phyloP scores from a whole-genome alignment of 148 eudicot genomes.

The Mesembryanthemum crystallinum region DNA sequence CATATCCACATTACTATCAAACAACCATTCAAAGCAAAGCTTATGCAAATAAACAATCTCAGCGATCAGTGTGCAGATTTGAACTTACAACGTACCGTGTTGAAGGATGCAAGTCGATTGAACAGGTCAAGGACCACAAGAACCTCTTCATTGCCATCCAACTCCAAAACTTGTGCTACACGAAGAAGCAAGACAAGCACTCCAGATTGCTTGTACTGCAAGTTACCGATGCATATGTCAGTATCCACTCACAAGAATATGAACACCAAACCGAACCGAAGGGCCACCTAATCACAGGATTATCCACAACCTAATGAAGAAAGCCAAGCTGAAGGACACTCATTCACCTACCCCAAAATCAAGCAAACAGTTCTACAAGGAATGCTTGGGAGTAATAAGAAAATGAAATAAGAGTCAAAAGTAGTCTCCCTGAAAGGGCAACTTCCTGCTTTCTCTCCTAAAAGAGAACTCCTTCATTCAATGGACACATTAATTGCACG shows the following conservation, averaged over 20 bases:
- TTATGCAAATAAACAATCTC: background rate
- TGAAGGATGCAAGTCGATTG: constrained; percentile 72
- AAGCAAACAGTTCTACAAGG: background rate
- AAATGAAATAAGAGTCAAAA: background rate
- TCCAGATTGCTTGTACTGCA: constrained; percentile 81
- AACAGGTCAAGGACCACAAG: constrained; percentile 72
- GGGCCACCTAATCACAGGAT: background rate
- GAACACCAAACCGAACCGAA: constrained; percentile 4
- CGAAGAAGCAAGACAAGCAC: constrained; percentile 71
- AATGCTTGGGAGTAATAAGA: background rate
- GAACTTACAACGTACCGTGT: constrained; percentile 45
- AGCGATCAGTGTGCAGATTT: background rate
- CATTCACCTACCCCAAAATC: background rate
- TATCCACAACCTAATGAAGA: background rate
- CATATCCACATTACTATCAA: too few relatives aligned
- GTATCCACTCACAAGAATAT: background rate
- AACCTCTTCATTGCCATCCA: constrained; percentile 53
- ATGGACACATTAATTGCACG: background rate
- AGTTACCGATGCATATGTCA: constrained; percentile 10
- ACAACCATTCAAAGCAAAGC: background rate
- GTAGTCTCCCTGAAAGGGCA: background rate
- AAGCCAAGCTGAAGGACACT: background rate
- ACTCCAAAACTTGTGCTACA: constrained; percentile 58
- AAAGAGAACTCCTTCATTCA: background rate
- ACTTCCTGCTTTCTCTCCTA: background rate